Conservation (phyloP, 208 protist species). For the Leptomonas seymouri region DNA sequence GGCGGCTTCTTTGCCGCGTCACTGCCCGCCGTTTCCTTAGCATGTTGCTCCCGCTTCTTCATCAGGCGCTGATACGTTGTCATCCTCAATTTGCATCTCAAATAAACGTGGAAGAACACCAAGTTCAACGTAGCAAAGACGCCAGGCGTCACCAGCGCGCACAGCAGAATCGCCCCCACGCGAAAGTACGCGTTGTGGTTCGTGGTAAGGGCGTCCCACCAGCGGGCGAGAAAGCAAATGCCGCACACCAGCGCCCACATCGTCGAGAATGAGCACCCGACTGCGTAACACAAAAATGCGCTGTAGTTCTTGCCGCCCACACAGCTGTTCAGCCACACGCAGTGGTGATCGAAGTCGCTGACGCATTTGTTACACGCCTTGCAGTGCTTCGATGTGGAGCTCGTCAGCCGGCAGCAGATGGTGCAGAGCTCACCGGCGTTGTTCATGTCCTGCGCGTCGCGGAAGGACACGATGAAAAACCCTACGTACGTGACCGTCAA, state of each 20-base stretch:
- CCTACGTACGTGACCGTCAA: slow-evolving; percentile 29
- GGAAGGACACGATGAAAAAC: slow-evolving; percentile 53
- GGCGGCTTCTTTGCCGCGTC: background rate
- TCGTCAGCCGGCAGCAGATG: slow-evolving; percentile 53
- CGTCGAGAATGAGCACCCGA: slow-evolving; percentile 31
- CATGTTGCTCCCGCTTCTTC: slow-evolving; percentile 32
- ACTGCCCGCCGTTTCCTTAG: background rate
- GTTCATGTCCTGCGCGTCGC: slow-evolving; percentile 45
- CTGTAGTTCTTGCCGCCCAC: slow-evolving; percentile 83
- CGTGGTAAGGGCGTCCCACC: slow-evolving; percentile 53
- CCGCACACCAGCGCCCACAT: slow-evolving; percentile 29
- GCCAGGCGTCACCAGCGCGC: slow-evolving; percentile 36
- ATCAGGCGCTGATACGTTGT: slow-evolving; percentile 78
- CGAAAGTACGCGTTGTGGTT: slow-evolving; percentile 63
- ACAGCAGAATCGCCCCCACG: slow-evolving; percentile 52
- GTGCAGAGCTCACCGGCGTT: slow-evolving; percentile 57
- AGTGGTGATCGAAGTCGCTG: slow-evolving; percentile 90
- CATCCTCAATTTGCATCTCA: slow-evolving; percentile 36
- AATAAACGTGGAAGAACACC: slow-evolving; percentile 64
- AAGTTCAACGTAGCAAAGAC: slow-evolving; percentile 53
- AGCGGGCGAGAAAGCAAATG: slow-evolving; percentile 52
- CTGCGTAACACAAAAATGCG: slow-evolving; percentile 67
- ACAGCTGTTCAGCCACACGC: slow-evolving; percentile 92
- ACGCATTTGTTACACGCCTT: slow-evolving; percentile 90
- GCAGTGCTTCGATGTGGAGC: slow-evolving; percentile 71